Percentiles rank a stretch among this genome's conserved stretches.
Evolutionary conservation across 176 grass and related monocot genomes (phyloP).

Genomic region (Rhynchospora breviuscula): DNA sequence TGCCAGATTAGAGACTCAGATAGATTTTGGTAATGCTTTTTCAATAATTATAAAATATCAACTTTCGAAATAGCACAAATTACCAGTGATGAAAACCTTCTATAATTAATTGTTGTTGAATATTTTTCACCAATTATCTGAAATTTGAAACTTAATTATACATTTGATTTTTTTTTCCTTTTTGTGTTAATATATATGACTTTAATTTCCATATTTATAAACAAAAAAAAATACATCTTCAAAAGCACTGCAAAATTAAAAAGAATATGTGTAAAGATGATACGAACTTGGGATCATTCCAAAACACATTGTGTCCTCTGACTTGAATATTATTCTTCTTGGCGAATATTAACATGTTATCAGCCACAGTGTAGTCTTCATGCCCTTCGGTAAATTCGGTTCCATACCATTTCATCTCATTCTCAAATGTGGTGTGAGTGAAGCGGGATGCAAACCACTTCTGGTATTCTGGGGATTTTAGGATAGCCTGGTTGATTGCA

Average conservation of each 20-base stretch:
- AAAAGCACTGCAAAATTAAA: background rate
- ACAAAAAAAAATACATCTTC: background rate
- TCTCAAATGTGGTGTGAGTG: conserved; percentile 91
- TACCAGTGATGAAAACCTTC: background rate
- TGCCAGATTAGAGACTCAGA: background rate
- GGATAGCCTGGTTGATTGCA: conserved; percentile 56
- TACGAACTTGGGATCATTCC: conserved; percentile 46
- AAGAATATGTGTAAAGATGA: background rate
- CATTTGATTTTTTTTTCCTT: background rate
- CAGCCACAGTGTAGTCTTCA: conserved; percentile 56
- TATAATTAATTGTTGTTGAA: background rate
- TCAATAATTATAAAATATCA: background rate
- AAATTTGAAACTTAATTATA: background rate
- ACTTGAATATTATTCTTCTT: conserved; percentile 39
- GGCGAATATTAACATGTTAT: conserved; percentile 64
- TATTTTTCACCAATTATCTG: background rate
- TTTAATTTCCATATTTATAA: background rate
- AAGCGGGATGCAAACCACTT: conserved; percentile 77
- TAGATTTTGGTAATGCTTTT: background rate
- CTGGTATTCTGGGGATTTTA: conserved; percentile 51
- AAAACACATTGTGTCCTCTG: conserved; percentile 81
- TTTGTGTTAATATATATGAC: background rate
- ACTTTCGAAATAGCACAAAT: background rate
- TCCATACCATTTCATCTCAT: conserved; percentile 97
- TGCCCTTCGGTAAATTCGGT: conserved; percentile 37